phyloP scores from a whole-genome alignment of 1,284 basidiomycete species.

The Austroboletus olivaceoglutinosus region DNA sequence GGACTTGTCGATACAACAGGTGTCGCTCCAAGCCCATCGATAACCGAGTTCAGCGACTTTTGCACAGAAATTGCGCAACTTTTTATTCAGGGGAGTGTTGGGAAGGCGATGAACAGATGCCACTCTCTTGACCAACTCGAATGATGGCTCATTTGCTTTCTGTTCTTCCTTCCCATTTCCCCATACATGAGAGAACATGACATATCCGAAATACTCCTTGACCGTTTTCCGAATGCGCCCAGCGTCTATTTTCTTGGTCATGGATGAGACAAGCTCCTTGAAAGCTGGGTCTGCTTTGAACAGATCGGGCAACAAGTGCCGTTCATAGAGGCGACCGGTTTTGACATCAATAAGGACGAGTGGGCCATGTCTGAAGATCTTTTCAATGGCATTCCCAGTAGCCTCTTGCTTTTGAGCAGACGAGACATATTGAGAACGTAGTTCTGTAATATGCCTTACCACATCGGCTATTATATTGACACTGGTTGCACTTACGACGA shows the following conservation, averaged over 20 bases:
- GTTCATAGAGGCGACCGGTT: not conserved
- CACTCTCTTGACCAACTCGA: not conserved
- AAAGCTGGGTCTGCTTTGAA: slow-evolving; percentile 1
- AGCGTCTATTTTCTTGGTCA: not conserved
- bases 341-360: not conserved
- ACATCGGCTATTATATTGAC: no score
- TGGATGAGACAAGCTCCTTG: not conserved
- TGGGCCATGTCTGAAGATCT: not conserved
- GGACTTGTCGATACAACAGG: not conserved
- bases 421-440: not conserved
- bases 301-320: not conserved
- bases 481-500: no score
- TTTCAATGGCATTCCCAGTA: not conserved
- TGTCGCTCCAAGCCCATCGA: not conserved
- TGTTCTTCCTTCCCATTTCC: no score
- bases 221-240: not conserved
- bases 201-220: slow-evolving; percentile 1
- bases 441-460: no score
- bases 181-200: slow-evolving; percentile 8
- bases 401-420: not conserved
- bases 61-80: slow-evolving; percentile 3
- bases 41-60: not conserved
- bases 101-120: not conserved
- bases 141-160: slow-evolving; percentile 1
- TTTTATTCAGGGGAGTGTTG: slow-evolving; percentile 1